phyloP scores from a whole-genome alignment of 805 yeast species.

The Blastobotrys terrestris region DNA sequence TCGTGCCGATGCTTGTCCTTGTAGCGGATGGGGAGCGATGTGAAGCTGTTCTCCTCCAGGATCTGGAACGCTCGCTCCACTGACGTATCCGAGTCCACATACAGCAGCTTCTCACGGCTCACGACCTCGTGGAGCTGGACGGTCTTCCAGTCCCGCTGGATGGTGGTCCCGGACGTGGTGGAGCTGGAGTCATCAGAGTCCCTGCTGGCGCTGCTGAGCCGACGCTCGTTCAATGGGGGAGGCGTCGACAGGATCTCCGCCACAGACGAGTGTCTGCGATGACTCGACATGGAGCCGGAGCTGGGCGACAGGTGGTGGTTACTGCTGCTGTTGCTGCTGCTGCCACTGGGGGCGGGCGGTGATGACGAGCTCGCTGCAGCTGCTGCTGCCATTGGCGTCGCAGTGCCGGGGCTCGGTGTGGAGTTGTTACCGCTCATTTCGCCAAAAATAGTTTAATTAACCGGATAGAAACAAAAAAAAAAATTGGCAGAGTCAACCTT shows the following conservation, averaged over 20 bases:
- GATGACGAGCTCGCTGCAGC: not conserved
- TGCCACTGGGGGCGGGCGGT: no score
- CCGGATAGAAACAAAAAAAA: not conserved
- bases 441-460: not conserved
- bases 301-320: not conserved
- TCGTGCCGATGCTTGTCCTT: constrained; percentile 5
- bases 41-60: constrained; percentile 62
- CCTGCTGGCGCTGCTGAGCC: constrained; percentile 9
- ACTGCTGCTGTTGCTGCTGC: not conserved
- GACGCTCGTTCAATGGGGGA: constrained; percentile 22
- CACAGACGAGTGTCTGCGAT: constrained; percentile 17
- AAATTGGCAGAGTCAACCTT: not conserved
- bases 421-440: not conserved
- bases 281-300: not conserved
- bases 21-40: constrained; percentile 70
- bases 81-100: constrained; percentile 58
- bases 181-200: constrained; percentile 9
- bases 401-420: not conserved
- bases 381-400: not conserved
- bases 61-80: constrained; percentile 88
- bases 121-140: constrained; percentile 66
- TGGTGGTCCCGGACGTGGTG: not conserved
- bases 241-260: constrained; percentile 29
- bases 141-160: constrained; percentile 58
- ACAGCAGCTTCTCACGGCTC: constrained; percentile 69